Conservation (phyloP, 2,329 filamentous ascomycete species). For the Nemania bipapillata region DNA sequence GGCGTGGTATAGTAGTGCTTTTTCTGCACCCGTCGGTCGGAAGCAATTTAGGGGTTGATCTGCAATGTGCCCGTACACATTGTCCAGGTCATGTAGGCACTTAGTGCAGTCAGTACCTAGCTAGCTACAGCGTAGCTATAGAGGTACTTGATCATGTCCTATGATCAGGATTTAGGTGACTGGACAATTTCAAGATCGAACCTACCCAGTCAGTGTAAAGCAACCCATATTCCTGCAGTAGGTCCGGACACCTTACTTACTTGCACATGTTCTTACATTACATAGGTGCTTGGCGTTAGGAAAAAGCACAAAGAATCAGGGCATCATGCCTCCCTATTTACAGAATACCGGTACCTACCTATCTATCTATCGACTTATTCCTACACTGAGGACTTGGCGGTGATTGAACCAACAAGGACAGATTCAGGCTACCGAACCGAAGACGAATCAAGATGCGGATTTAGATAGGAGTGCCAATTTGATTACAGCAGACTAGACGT, state of each 20-base stretch:
- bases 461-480: neutral
- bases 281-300: neutral
- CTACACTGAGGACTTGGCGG: conserved; percentile 8
- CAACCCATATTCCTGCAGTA: conserved; percentile 5
- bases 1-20: conserved; percentile 26
- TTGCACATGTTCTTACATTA: too few relatives aligned
- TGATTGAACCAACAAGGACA: conserved; percentile 10
- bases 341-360: neutral
- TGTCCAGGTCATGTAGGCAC: too few relatives aligned
- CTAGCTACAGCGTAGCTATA: too few relatives aligned
- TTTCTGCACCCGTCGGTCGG: conserved; percentile 26
- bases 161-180: neutral
- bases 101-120: too few relatives aligned
- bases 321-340: too few relatives aligned
- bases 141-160: conserved; percentile 6
- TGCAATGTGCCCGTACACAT: neutral
- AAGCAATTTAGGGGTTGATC: conserved; percentile 16
- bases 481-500: neutral
- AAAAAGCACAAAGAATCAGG: neutral
- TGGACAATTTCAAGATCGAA: conserved; percentile 1
- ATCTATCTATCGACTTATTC: neutral
- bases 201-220: neutral
- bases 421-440: conserved; percentile 20
- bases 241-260: neutral
- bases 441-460: conserved; percentile 14